These are phyloP conservation scores for Pyrus pyrifolia DNA, from an alignment of 306 rosid genomes.

Conservation along the genomic window DNA sequence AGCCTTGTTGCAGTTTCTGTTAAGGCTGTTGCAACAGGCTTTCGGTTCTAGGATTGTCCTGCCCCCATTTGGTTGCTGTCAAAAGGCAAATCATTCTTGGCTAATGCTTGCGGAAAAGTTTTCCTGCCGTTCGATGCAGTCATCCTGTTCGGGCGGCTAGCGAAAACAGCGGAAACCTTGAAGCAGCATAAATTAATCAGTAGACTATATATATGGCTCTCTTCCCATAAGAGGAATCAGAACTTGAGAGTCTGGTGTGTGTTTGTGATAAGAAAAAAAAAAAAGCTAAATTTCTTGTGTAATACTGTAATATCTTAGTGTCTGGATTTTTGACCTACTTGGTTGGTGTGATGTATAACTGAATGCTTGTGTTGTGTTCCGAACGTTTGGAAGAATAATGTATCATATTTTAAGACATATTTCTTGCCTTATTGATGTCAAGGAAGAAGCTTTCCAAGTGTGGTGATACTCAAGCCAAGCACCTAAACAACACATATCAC, in stretches of 20 bases:
- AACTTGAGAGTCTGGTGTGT: conserved; percentile 16
- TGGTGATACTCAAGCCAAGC: neutral
- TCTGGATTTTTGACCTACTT: conserved; percentile 22
- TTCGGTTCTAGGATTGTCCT: conserved; percentile 22
- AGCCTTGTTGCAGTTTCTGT: conserved; percentile 6
- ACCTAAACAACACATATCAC: neutral
- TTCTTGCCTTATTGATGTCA: no score
- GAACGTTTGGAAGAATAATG: neutral
- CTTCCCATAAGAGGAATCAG: conserved; percentile 29
- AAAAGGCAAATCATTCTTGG: conserved; percentile 72
- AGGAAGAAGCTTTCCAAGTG: no score
- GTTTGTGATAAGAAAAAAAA: conserved; percentile 6
- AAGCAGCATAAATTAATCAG: conserved; percentile 12
- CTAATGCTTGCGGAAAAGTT: conserved; percentile 32
- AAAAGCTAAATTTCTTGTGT: conserved; percentile 12
- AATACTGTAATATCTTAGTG: neutral
- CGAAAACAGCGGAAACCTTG: conserved; percentile 10
- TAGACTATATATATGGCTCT: conserved; percentile 18
- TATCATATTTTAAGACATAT: neutral
- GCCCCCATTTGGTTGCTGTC: conserved; percentile 44
- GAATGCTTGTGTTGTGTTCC: conserved; percentile 1
- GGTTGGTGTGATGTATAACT: conserved; percentile 18
- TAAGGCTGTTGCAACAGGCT: conserved; percentile 20
- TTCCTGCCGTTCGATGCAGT: conserved; percentile 18
- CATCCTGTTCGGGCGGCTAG: conserved; percentile 11